Percentiles rank a stretch among this genome's conserved stretches.
Conservation (phyloP, 1,139 yeast genomes). For the Geotrichum aggregatum region DNA sequence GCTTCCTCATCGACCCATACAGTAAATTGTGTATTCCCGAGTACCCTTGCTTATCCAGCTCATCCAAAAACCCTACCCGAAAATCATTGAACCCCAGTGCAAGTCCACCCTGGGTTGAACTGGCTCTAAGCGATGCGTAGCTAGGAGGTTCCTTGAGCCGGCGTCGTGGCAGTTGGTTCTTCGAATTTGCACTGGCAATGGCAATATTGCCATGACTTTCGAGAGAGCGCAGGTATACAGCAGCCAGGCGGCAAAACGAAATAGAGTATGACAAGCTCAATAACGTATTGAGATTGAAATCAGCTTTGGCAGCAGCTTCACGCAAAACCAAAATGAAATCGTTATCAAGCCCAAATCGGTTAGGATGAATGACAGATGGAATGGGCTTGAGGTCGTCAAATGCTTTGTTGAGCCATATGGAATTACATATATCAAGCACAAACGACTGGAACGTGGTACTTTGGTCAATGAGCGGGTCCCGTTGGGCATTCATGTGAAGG, state of each 20-base stretch:
- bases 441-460: slow-evolving; percentile 8
- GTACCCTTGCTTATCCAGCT: slow-evolving; percentile 23
- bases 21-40: slow-evolving; percentile 22
- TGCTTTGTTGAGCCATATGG: slow-evolving; percentile 21
- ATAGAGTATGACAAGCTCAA: slow-evolving; percentile 13
- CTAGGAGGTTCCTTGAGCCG: slow-evolving; percentile 47
- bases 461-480: slow-evolving; percentile 35
- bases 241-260: slow-evolving; percentile 38
- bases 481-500: slow-evolving; percentile 30
- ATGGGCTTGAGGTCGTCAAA: slow-evolving; percentile 9
- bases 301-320: slow-evolving; percentile 3
- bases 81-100: slow-evolving; percentile 24
- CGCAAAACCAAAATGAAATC: slow-evolving; percentile 10
- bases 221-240: slow-evolving; percentile 45
- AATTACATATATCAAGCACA: slow-evolving; percentile 19
- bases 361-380: neutral
- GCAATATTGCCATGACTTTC: slow-evolving; percentile 46
- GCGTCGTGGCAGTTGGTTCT: too few species aligned
- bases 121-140: slow-evolving; percentile 17
- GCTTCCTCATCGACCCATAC: slow-evolving; percentile 22
- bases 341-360: slow-evolving; percentile 8
- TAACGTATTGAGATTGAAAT: slow-evolving; percentile 6
- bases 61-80: slow-evolving; percentile 22
- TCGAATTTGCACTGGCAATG: too few species aligned
- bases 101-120: slow-evolving; percentile 22